Evolutionary conservation across 1,284 basidiomycete species (phyloP), one percentile per base, ranked within the genome.

Genomic region (Jaminaea rosea): DNA sequence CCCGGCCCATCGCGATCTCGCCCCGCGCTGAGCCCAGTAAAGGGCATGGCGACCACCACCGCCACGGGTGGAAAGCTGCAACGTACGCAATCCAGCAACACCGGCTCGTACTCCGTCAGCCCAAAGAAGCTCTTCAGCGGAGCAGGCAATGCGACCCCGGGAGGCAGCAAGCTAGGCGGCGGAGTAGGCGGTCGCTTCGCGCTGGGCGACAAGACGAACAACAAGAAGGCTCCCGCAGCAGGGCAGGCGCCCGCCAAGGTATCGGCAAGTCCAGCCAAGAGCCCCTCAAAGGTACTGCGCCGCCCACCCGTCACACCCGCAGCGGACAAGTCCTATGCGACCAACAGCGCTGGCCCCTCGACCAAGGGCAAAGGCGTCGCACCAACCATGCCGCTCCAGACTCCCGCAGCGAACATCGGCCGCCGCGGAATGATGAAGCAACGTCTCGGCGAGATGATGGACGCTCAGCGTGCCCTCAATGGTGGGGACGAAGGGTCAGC

Each of bases 391-490:
- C n/a, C n/a, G n/a, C n/a, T 42, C 19, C 19, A 42, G 39, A 69
- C 67, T 23, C 67, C 67, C 3, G 63, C 64, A 0, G 61, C 59
- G 46, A 69, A 69, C 46, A 52, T 65, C 15, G 67, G 67, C 23
- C 54, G 61, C 9, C 61, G 61, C 1, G 67, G 65, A 5, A 62
- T 64, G 48, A 63, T 65, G 53, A 69, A 69, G 28, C 63, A 63
- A 15, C 54, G 59, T 23, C 58, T 69, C 53, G 65, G 60, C 44
- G 63, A 69, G 44, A 58, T 63, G 27, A 28, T 59, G 44, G 67
- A 65, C 37, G 56, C 63, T 11, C 59, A 59, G 51, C 57, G 63
- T 0, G 34, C 60, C 7, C 57, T 53, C 44, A 17, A 27, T 9
- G 48, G 17, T 34, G 32, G 31, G 9, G 5, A 29, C 4, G 48